Conservation (phyloP, 2,329 filamentous ascomycete genomes). For the Chaetomiaceae sp. region DNA sequence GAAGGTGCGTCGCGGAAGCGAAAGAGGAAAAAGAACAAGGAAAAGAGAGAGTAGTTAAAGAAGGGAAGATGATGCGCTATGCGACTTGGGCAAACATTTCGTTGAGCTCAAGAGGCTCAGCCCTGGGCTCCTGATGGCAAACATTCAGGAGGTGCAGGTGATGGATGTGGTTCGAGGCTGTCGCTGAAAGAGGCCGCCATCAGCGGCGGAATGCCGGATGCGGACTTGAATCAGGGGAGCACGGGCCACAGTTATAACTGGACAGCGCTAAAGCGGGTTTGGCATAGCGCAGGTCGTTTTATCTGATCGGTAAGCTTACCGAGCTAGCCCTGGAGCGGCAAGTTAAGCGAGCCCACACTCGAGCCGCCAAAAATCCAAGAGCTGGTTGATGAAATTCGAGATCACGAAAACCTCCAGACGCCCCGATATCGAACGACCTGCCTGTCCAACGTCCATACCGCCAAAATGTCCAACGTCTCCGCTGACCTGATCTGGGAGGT, state of each 20-base stretch:
- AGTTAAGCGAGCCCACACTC: constrained; percentile 38
- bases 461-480: constrained; percentile 73
- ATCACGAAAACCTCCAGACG: constrained; percentile 22
- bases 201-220: constrained; percentile 12
- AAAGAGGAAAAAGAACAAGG: neutral
- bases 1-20: constrained; percentile 1
- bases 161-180: neutral
- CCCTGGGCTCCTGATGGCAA: constrained; percentile 3
- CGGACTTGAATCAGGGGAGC: neutral
- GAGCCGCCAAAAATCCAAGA: constrained; percentile 26
- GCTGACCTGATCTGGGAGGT: constrained; percentile 92
- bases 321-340: constrained; percentile 20
- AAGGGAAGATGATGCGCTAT: constrained; percentile 15
- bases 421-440: constrained; percentile 21
- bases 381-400: constrained; percentile 26
- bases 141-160: constrained; percentile 7
- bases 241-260: constrained; percentile 1
- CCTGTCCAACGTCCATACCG: constrained; percentile 28
- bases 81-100: constrained; percentile 2
- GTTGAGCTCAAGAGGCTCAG: constrained; percentile 1
- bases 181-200: constrained; percentile 7
- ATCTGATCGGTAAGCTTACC: neutral
- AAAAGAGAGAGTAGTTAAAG: neutral
- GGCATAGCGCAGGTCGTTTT: neutral
- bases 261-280: neutral